These are phyloP conservation scores for Annona squamosa DNA, from an alignment of 164 flowering plant species.

Conservation along the genomic window DNA sequence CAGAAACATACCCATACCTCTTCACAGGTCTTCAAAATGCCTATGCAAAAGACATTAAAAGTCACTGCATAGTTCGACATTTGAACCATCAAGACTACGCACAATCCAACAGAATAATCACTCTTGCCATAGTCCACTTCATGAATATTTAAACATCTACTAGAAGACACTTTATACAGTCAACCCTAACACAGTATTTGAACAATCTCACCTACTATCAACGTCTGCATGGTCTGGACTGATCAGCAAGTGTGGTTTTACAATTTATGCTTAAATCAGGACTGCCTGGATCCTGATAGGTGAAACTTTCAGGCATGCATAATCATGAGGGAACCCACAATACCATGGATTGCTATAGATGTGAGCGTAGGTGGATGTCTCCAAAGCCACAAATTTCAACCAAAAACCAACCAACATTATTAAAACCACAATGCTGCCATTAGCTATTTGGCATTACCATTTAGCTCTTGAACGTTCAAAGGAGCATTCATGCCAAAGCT, in stretches of 20 bases:
- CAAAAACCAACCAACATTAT: not conserved
- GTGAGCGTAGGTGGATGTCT: not conserved
- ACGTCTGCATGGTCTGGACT: not conserved
- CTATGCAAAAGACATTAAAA: no score
- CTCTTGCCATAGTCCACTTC: no score
- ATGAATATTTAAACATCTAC: no score
- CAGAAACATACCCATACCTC: no score
- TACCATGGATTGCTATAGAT: not conserved
- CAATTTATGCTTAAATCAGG: not conserved
- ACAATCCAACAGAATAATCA: no score
- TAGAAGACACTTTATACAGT: no score
- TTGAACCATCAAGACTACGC: no score
- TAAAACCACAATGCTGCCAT: not conserved
- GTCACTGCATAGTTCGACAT: no score
- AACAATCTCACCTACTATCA: not conserved
- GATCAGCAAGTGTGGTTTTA: not conserved
- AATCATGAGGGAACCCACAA: not conserved
- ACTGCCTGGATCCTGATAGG: not conserved
- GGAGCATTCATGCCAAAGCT: conserved; percentile 35
- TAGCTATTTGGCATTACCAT: conserved; percentile 40
- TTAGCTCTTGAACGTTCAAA: conserved; percentile 35
- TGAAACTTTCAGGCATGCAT: not conserved
- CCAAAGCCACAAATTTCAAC: not conserved
- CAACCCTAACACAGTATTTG: no score
- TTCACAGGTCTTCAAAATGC: no score